Evolutionary conservation across 345 rosid genomes (phyloP), one percentile per base, ranked within the genome.

Genomic region (Pistacia integerrima): DNA sequence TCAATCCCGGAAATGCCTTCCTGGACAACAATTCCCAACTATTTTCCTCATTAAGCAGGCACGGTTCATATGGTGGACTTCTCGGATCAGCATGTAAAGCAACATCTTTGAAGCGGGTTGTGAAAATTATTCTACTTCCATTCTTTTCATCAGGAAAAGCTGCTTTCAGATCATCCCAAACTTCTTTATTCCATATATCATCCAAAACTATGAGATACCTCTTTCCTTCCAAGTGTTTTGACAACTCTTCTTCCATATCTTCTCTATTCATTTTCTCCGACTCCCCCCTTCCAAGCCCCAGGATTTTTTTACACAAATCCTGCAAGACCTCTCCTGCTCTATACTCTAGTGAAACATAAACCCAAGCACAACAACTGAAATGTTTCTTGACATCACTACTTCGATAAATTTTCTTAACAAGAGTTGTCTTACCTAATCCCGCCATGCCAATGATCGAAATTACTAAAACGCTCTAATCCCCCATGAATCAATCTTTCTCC

Each of bases 401-500:
- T 6, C 66, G 55, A 66, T 72, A 78, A 10, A 78, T 64, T 22
- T 49, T 78, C 76, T 64, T 72, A 17, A 73, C 76, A 41, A 78
- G 28, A 67, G 81, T 58, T 5, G 76, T 78, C 68, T 78, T 78
- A 8, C 76, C 76, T 25, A 78, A 35, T 18, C 80, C 72, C 4
- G 33, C 77, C 75, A 30, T 76, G 17, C 83, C 80, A 55, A 76
- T 70, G 30, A 80, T 76, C 17, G 77, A 80, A 61, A 76, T 60
- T 33, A 72, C 64, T 11, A 48, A 48, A 52, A 4, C 62, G 60
- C 35, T 61, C 38, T 17, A 20, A 55, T 16, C 74, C 83, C 57
- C 73, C 58, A 54, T 76, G 55, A 55, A 74, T 64, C 18, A 69
- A 60, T 60, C 20, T 18, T 2, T 49, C 56, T 68, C 59, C 75